Evolutionary conservation across 441 rosid species (phyloP).

Genomic region (Raphanus hybrid): DNA sequence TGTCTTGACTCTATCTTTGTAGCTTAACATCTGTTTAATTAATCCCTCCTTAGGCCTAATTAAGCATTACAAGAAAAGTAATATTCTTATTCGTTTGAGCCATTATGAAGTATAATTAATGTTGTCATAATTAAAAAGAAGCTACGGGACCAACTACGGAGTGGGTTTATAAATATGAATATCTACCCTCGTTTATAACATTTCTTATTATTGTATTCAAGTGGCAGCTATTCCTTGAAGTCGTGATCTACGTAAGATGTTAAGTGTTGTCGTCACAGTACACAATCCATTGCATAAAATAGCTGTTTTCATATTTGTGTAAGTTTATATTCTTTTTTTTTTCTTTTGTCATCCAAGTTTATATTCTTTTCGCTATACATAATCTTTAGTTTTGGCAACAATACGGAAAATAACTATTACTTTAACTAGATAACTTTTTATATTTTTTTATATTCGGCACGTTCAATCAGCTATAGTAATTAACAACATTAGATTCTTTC

Average conservation of each 20-base stretch:
- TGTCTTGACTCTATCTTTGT: background rate
- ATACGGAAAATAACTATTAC: background rate
- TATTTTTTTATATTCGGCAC: slow-evolving; percentile 17
- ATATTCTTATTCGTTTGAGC: background rate
- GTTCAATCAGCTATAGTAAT: slow-evolving; percentile 12
- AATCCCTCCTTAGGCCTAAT: slow-evolving; percentile 16
- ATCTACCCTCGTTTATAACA: background rate
- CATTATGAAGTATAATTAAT: slow-evolving; percentile 11
- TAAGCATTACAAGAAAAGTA: background rate
- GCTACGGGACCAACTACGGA: slow-evolving; percentile 7
- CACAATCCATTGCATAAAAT: slow-evolving; percentile 8
- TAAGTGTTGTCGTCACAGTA: background rate
- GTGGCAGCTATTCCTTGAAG: background rate
- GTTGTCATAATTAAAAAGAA: slow-evolving; percentile 12
- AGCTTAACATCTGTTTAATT: slow-evolving; percentile 19
- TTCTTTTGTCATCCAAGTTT: background rate
- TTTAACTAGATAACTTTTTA: background rate
- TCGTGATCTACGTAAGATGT: slow-evolving; percentile 3
- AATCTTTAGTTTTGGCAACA: slow-evolving; percentile 12
- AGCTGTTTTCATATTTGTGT: background rate
- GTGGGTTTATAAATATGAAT: slow-evolving; percentile 19
- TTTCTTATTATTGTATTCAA: background rate
- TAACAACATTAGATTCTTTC: background rate
- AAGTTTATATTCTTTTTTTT: background rate
- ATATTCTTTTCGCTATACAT: slow-evolving; percentile 13